Percentiles rank a stretch among this genome's conserved stretches.
Conservation (phyloP, 306 rosid species). For the Castanopsis chinensis region DNA sequence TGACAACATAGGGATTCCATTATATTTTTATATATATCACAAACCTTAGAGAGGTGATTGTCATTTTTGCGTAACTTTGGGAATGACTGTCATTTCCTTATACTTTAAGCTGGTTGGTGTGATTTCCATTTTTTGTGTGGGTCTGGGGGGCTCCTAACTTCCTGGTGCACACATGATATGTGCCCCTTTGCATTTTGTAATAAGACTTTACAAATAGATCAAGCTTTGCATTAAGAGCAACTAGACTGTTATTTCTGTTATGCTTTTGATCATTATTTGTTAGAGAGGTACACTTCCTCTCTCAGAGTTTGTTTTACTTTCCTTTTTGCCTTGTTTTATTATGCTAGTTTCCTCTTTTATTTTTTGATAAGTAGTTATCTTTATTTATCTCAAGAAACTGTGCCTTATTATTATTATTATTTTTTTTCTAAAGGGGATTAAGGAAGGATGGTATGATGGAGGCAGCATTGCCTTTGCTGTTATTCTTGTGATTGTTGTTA, state of each 20-base stretch:
- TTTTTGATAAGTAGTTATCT: background rate
- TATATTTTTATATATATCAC: no score
- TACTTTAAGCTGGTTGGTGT: no score
- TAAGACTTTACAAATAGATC: background rate
- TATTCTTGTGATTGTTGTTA: conserved; percentile 82
- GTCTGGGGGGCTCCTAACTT: background rate
- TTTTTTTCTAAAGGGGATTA: conserved; percentile 57
- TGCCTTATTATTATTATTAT: background rate
- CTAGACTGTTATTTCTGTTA: background rate
- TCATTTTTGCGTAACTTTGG: no score
- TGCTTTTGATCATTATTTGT: background rate
- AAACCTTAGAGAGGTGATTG: no score
- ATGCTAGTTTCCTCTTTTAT: background rate
- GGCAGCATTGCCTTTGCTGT: conserved; percentile 99
- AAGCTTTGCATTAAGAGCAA: background rate
- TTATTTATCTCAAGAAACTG: conserved; percentile 10
- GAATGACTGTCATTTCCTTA: no score
- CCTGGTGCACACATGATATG: background rate
- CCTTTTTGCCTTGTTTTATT: background rate
- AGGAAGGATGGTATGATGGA: conserved; percentile 99
- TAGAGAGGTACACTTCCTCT: background rate
- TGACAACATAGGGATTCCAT: no score
- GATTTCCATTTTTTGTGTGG: background rate
- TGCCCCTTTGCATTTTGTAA: background rate
- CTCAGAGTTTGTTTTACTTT: background rate